Base-by-base conservation (phyloP, 768 basidiomycete genomes). In the Rhizopogon salebrosus region DNA sequence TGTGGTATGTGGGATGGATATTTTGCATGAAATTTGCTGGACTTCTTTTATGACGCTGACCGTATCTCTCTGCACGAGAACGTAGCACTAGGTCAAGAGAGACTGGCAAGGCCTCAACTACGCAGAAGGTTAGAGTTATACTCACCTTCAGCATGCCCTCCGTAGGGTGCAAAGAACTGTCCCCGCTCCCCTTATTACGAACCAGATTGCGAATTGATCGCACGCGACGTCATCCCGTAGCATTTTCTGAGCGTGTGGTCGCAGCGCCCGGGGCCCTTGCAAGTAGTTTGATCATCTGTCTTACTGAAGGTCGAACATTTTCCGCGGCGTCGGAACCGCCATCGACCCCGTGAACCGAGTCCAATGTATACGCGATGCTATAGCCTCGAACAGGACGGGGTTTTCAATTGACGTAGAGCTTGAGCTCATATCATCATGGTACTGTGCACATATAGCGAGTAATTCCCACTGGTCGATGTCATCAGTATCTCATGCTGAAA, bases 11-110 rank as follows among this genome's bases (percentile, higher is more conserved):
- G 2, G 97, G 97, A 64, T 99, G 97, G 51, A 98, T 89, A 67
- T 99, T 99, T 73, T 88, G 94, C 97, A 99, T 98, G 74, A 83
- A 56, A 98, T 97, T 60, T 95, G 74, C 53, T 97, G 80, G 9
- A 99, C 95, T 70, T 98, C 95, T 67, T 98, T 98, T 0, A 98
- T 98, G 11, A 92, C 94, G 48, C 94, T 92, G 52, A 99, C 97
- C 1, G 97, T 99, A 69, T 82, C 98, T 57, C 97, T 97, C 75
- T 98, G 95, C 2, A 99, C 95, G n/a, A 99, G 80, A 24, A 99
- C 91, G 66, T 98, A 99, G 64, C 95, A 98, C 62, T 89, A 84
- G 13, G 97, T 98, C 51, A 99, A 74, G 11, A 99, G 80, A 97
- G 1, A 97, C 97, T 95, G 97, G 58, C 20, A 56, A 31, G 49